Percentiles rank a stretch among this genome's conserved stretches.
These are phyloP conservation scores for Dryadomyces quercivorus DNA, from an alignment of 2,329 filamentous ascomycete genomes.

Conservation along the genomic window DNA sequence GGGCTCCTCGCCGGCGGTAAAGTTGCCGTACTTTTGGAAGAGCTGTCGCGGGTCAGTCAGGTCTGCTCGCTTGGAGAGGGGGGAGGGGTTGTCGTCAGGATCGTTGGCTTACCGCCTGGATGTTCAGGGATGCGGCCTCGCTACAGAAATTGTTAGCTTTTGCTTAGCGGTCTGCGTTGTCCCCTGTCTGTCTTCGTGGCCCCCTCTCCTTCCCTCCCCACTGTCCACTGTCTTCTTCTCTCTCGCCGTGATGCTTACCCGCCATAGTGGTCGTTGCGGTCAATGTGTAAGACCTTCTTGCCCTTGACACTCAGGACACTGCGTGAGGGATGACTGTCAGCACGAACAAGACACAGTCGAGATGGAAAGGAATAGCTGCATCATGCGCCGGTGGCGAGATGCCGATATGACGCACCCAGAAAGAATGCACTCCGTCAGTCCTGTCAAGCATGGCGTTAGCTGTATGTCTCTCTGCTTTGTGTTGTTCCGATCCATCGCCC, in stretches of 20 bases:
- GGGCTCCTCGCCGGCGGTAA: conserved; percentile 65
- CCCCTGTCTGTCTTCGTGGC: background rate
- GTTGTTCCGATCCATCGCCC: too few species aligned
- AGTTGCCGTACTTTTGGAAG: conserved; percentile 94
- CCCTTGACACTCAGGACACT: conserved; percentile 96
- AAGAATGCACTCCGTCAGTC: conserved; percentile 96
- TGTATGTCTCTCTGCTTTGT: background rate
- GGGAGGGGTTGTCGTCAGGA: too few species aligned
- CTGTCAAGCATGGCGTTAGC: conserved; percentile 29
- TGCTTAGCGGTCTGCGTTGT: background rate
- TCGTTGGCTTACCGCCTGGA: conserved; percentile 60
- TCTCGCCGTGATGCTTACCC: conserved; percentile 48
- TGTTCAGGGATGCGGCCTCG: conserved; percentile 92
- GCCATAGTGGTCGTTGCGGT: conserved; percentile 97
- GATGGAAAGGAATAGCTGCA: too few species aligned
- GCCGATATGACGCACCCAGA: conserved; percentile 56
- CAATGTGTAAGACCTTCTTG: conserved; percentile 98
- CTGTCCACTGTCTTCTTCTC: background rate
- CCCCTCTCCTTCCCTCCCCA: too few species aligned
- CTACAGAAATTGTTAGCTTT: conserved; percentile 30
- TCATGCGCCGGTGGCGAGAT: background rate
- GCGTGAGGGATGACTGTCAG: conserved; percentile 8
- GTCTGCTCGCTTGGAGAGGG: too few species aligned
- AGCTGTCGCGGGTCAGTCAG: conserved; percentile 42
- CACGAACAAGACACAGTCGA: background rate